Base-by-base conservation (phyloP, 805 yeast genomes). In the Metschnikowia similis region DNA sequence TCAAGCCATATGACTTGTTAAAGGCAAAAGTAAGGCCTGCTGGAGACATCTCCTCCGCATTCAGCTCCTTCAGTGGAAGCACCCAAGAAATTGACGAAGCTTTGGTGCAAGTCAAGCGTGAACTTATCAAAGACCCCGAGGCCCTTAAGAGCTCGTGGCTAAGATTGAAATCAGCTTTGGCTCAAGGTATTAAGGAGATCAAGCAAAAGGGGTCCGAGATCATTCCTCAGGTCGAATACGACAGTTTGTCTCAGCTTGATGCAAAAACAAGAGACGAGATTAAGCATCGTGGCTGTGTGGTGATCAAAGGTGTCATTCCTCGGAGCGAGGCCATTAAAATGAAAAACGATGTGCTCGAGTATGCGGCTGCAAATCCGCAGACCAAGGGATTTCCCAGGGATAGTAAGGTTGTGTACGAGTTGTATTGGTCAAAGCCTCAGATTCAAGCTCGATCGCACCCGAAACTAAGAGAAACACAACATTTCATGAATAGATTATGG, bases 401-500 rank as follows among this genome's bases (percentile, higher is more conserved):
- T 34, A 47, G 48, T 7, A 50, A 50, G 26, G 53, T 50, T 7
- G 51, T 50, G 31, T 69, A 69, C 49, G 59, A 60, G 47, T 58
- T 71, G 13, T 71, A 68, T 51, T 74, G 77, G 77, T 61, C 74
- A 2, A 61, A 64, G 45, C 54, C 73, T 2, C 76, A 74, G 54
- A 60, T 67, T 1, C 59, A 56, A 41, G 76, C 76, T 6, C 56
- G 79, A 34, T 61, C 74, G 1, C 71, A 71, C 55, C 74, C 74
- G 14, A 63, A 65, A 21, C 51, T 70, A 21, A 50, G 62, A 14
- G 53, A 58, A 48, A 57, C 67, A 6, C 61, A 65, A 59, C 52
- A 50, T n/a, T 53, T 58, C n/a, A 50, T 67, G 53, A 58, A 57
- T 45, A 48, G 55, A 7, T 51, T 65, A 44, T 71, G 70, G 67